Conservation (phyloP, 208 protist genomes). For the Sergeia podlipaevii region DNA sequence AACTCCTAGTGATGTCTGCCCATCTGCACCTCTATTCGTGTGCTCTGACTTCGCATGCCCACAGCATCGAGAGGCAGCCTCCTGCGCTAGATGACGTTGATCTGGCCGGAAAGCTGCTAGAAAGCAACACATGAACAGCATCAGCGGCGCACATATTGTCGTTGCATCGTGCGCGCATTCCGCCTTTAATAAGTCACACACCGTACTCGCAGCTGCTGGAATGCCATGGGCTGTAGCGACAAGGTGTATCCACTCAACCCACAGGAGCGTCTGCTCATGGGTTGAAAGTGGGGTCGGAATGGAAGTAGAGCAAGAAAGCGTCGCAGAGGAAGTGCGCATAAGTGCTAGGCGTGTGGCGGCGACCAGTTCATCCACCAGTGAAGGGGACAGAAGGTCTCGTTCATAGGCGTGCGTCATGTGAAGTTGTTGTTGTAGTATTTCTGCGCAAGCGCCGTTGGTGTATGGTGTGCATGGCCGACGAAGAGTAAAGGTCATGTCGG, state of each 20-base stretch:
- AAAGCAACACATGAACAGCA: too few relatives aligned
- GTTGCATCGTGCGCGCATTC: too few relatives aligned
- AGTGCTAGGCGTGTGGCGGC: conserved; percentile 51
- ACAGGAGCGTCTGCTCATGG: conserved; percentile 32
- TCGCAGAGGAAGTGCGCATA: conserved; percentile 40
- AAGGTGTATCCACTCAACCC: conserved; percentile 36
- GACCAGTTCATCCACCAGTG: conserved; percentile 30
- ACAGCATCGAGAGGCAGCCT: too few relatives aligned
- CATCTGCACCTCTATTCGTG: too few relatives aligned
- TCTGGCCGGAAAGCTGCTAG: too few relatives aligned
- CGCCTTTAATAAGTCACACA: too few relatives aligned
- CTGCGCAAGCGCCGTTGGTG: conserved; percentile 22
- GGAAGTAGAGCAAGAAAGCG: too few relatives aligned
- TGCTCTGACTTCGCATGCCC: too few relatives aligned
- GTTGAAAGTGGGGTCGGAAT: conserved; percentile 20
- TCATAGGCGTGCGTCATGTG: conserved; percentile 24
- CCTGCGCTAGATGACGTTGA: too few relatives aligned
- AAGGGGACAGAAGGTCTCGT: conserved; percentile 16
- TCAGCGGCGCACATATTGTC: too few relatives aligned
- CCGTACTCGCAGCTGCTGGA: conserved; percentile 5
- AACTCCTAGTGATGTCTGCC: too few relatives aligned
- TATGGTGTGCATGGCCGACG: conserved; percentile 16
- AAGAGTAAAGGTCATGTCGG: conserved; percentile 45
- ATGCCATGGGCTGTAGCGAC: conserved; percentile 33
- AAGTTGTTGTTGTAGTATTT: conserved; percentile 34